These are phyloP conservation scores for Perilla frutescens DNA, from an alignment of 257 asterid species.

Conservation along the genomic window DNA sequence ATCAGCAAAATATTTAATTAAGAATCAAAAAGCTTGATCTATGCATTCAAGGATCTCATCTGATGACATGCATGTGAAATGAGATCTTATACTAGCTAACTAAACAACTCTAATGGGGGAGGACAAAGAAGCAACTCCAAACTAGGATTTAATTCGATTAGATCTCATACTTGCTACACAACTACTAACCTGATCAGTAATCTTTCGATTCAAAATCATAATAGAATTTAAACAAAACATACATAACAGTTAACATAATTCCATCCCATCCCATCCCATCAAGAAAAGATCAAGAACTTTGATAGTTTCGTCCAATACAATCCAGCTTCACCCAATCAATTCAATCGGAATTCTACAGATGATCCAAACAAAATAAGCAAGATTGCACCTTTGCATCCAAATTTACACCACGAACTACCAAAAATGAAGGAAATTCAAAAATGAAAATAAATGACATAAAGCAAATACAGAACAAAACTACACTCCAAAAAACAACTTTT, in stretches of 20 bases:
- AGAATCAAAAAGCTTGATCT: neutral
- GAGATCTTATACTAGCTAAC: no score
- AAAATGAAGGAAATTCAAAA: neutral
- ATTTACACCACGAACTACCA: slow-evolving; percentile 17
- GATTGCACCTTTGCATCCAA: slow-evolving; percentile 23
- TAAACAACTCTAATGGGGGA: no score
- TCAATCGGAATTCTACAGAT: neutral
- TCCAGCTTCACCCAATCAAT: slow-evolving; percentile 20
- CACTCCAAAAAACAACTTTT: slow-evolving; percentile 18
- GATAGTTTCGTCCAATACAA: slow-evolving; percentile 9
- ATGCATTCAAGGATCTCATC: neutral
- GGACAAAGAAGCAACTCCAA: no score
- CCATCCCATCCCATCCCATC: no score
- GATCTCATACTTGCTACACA: no score
- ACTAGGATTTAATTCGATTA: no score
- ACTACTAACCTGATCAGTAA: no score
- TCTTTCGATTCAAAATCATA: no score
- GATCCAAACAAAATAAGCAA: slow-evolving; percentile 25
- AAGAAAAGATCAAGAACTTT: no score
- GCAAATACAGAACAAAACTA: slow-evolving; percentile 9
- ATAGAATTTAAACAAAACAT: no score
- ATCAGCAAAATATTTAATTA: neutral
- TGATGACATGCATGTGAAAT: no score
- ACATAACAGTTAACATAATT: no score
- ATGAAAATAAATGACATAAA: slow-evolving; percentile 6